These are phyloP conservation scores for Marasmius sp. DNA, from an alignment of 1,284 basidiomycete species.

Conservation along the genomic window DNA sequence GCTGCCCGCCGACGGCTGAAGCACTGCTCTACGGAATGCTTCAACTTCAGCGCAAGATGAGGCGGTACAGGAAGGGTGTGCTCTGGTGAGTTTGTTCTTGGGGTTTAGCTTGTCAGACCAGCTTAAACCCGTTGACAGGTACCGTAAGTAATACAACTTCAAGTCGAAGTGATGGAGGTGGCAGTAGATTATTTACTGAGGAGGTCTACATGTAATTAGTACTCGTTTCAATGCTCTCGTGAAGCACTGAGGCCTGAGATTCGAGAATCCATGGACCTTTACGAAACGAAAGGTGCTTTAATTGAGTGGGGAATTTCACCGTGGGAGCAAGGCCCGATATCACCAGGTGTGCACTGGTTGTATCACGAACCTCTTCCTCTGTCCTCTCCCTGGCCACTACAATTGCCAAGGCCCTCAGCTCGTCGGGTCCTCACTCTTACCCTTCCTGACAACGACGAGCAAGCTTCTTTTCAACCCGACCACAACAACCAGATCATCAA, in stretches of 20 bases:
- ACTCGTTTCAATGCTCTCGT: not conserved
- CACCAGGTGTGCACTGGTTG: not conserved
- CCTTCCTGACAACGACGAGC: not conserved
- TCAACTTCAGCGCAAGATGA: conserved; percentile 97
- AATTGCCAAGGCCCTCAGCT: no score
- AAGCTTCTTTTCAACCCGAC: not conserved
- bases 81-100: conserved; percentile 68
- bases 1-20: conserved; percentile 93
- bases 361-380: not conserved
- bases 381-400: no score
- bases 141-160: conserved; percentile 44
- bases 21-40: conserved; percentile 94
- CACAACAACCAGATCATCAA: not conserved
- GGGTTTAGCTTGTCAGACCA: not conserved
- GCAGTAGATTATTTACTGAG: not conserved
- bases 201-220: not conserved
- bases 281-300: not conserved
- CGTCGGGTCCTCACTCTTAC: not conserved
- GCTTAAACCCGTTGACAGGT: conserved; percentile 35
- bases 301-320: not conserved
- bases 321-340: conserved; percentile 1
- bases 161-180: not conserved
- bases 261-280: not conserved
- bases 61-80: conserved; percentile 85
- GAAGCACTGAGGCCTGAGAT: not conserved